Evolutionary conservation across 2,329 filamentous ascomycete genomes (phyloP).

Genomic region (Apiospora phragmitis): DNA sequence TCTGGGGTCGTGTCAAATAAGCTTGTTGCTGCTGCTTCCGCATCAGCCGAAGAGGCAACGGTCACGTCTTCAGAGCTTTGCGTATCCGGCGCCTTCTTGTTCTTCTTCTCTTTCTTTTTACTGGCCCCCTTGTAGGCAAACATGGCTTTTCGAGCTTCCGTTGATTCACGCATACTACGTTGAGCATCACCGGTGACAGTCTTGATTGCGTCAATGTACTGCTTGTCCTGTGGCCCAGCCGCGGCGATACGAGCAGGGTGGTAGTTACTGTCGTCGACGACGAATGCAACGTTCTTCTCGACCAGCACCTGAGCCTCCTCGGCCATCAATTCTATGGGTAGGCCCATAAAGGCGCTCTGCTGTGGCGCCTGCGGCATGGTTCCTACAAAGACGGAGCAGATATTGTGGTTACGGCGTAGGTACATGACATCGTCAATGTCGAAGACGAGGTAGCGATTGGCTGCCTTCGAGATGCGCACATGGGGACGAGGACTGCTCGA

Average conservation of each 20-base stretch:
- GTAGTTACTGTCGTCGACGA: constrained; percentile 75
- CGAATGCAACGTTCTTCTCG: constrained; percentile 71
- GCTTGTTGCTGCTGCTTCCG: not conserved
- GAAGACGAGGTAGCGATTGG: constrained; percentile 84
- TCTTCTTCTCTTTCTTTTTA: constrained; percentile 17
- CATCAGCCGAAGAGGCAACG: not conserved
- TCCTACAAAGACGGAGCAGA: constrained; percentile 83
- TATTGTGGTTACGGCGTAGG: constrained; percentile 77
- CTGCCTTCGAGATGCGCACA: constrained; percentile 79
- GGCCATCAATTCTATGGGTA: constrained; percentile 86
- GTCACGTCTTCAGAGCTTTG: constrained; percentile 1
- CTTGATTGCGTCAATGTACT: constrained; percentile 59
- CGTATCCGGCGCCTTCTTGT: not conserved
- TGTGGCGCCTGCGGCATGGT: constrained; percentile 90
- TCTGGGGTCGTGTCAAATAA: not conserved
- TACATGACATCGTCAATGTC: constrained; percentile 78
- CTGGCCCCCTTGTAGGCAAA: constrained; percentile 20
- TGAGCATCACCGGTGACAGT: constrained; percentile 36
- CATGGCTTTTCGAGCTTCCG: constrained; percentile 15
- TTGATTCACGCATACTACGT: constrained; percentile 27
- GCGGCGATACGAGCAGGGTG: constrained; percentile 66
- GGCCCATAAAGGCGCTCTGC: constrained; percentile 88
- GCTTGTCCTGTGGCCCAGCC: constrained; percentile 48
- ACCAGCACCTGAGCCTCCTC: constrained; percentile 86
- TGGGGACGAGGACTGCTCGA: constrained; percentile 26